Evolutionary conservation across 2,329 filamentous ascomycete species (phyloP).

Genomic region (Diaporthe sp.): DNA sequence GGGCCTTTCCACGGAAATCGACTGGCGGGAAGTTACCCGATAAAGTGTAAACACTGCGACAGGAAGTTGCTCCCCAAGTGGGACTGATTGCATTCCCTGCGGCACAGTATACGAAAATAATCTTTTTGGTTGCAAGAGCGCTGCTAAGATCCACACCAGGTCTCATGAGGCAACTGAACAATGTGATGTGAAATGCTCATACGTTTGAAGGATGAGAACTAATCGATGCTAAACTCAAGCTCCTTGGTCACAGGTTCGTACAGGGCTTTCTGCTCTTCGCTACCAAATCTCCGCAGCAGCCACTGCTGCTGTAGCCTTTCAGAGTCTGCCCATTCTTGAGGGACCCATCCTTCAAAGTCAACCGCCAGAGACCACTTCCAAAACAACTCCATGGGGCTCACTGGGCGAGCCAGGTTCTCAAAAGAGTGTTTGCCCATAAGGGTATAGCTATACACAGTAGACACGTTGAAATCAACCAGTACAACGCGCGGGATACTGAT

Average conservation of each 20-base stretch:
- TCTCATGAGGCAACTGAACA: too few relatives aligned
- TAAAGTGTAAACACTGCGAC: too few relatives aligned
- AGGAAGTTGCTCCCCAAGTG: too few relatives aligned
- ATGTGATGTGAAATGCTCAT: too few relatives aligned
- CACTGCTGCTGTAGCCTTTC: not conserved
- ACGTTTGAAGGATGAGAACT: too few relatives aligned
- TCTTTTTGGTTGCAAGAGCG: too few relatives aligned
- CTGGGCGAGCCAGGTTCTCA: not conserved
- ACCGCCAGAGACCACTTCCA: not conserved
- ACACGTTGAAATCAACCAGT: not conserved
- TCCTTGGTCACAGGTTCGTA: conserved; percentile 5
- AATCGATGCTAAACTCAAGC: not conserved
- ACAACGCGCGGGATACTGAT: not conserved
- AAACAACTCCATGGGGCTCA: not conserved
- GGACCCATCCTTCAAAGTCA: not conserved
- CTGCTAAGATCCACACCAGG: too few relatives aligned
- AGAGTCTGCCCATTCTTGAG: not conserved
- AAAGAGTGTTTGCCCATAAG: not conserved
- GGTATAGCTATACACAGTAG: not conserved
- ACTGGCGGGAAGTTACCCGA: too few relatives aligned
- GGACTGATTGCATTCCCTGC: too few relatives aligned
- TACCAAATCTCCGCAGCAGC: not conserved
- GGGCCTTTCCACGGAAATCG: too few relatives aligned
- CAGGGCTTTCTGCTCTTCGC: not conserved
- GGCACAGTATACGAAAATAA: too few relatives aligned